Percentiles rank a stretch among this genome's conserved stretches.
Evolutionary conservation across 768 basidiomycete genomes (phyloP).

Genomic region (Suillus fuscotomentosus): DNA sequence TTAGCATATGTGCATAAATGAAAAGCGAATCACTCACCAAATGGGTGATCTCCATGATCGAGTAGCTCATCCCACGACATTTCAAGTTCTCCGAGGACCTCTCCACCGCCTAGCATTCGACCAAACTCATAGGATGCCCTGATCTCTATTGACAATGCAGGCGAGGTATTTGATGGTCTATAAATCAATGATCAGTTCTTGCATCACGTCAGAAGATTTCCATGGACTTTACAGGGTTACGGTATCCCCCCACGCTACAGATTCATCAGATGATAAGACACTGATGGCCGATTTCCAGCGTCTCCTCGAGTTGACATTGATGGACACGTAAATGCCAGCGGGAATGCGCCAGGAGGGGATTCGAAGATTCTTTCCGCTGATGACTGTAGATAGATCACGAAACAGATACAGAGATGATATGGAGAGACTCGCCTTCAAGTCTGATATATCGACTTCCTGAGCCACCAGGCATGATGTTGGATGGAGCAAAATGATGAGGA

Average conservation of each 20-base stretch:
- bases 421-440: background rate
- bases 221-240: background rate
- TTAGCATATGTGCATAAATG: background rate
- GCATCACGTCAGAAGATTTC: rapidly evolving
- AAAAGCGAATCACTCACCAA: background rate
- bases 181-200: background rate
- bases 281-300: background rate
- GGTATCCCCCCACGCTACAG: background rate
- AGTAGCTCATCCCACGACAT: background rate
- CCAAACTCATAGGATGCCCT: background rate
- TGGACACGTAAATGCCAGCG: background rate
- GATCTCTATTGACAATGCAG: background rate
- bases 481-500: no score
- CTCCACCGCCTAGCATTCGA: background rate
- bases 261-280: background rate
- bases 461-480: no score
- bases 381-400: background rate
- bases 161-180: background rate
- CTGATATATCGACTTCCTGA: no score
- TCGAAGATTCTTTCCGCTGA: background rate
- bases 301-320: background rate
- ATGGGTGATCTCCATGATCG: background rate
- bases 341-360: background rate
- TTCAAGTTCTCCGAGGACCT: background rate
- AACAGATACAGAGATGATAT: background rate